These are phyloP conservation scores for Helicocarpus griseus DNA, from an alignment of 2,329 filamentous ascomycete species.

Conservation along the genomic window DNA sequence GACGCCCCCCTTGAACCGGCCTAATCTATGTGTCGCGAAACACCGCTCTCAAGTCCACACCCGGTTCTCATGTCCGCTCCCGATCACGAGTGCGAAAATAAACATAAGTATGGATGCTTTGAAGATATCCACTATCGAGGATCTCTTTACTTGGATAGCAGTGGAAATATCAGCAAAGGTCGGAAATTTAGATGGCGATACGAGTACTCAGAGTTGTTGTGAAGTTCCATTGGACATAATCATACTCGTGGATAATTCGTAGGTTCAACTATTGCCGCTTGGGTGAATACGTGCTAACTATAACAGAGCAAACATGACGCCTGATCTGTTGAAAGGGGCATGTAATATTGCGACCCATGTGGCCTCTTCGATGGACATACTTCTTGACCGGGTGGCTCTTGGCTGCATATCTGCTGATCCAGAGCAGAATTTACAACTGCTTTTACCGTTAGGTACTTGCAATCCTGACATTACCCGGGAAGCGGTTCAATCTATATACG, in stretches of 20 bases:
- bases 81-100: constrained; percentile 10
- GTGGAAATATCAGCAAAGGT: constrained; percentile 24
- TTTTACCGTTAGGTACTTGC: constrained; percentile 20
- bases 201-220: constrained; percentile 8
- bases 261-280: constrained; percentile 12
- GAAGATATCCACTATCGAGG: constrained; percentile 7
- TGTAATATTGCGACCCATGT: constrained; percentile 16
- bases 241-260: constrained; percentile 28
- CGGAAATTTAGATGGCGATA: constrained; percentile 5
- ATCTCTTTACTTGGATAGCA: constrained; percentile 23
- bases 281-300: constrained; percentile 8
- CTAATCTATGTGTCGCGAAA: constrained; percentile 6
- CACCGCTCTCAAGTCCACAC: constrained; percentile 1
- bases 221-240: constrained; percentile 26
- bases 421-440: constrained; percentile 15
- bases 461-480: constrained; percentile 13
- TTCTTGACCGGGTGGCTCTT: constrained; percentile 20
- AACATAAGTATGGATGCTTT: constrained; percentile 8
- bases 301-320: constrained; percentile 11
- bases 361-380: constrained; percentile 15
- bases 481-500: constrained; percentile 15
- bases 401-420: constrained; percentile 16
- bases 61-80: constrained; percentile 5
- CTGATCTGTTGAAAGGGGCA: constrained; percentile 14
- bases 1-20: not conserved